Evolutionary conservation across 805 yeast species (phyloP).

Genomic region (Metschnikowia henanensis): DNA sequence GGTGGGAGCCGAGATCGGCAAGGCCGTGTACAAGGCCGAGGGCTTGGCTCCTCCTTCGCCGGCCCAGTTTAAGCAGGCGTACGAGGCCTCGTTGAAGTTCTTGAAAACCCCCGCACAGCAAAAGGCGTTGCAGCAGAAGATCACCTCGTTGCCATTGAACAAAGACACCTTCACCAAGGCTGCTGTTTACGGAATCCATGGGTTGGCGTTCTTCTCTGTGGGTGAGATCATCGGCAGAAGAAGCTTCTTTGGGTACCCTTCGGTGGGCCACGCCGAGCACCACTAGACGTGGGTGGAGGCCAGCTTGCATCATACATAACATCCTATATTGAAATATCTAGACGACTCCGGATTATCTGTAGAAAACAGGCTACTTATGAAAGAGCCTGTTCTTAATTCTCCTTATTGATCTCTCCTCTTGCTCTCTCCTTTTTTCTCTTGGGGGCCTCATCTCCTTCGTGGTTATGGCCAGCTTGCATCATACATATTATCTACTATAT

Average conservation of each 20-base stretch:
- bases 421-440: no score
- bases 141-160: slow-evolving; percentile 46
- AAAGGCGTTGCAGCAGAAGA: slow-evolving; percentile 48
- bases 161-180: slow-evolving; percentile 62
- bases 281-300: slow-evolving; percentile 17
- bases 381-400: no score
- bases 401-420: no score
- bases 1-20: slow-evolving; percentile 62
- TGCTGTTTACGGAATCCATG: slow-evolving; percentile 77
- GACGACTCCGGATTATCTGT: no score
- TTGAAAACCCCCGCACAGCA: slow-evolving; percentile 53
- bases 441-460: no score
- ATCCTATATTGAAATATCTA: no score
- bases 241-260: slow-evolving; percentile 85
- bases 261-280: slow-evolving; percentile 47
- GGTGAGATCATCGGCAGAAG: slow-evolving; percentile 98
- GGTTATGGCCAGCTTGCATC: no score
- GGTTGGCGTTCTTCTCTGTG: slow-evolving; percentile 86
- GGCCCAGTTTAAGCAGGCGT: slow-evolving; percentile 75
- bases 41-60: slow-evolving; percentile 88
- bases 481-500: no score
- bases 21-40: slow-evolving; percentile 86
- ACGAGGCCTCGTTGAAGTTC: slow-evolving; percentile 44
- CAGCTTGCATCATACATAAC: no score
- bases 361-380: no score